Conservation (phyloP, 1,284 basidiomycete species). For the Athelia sp. region DNA sequence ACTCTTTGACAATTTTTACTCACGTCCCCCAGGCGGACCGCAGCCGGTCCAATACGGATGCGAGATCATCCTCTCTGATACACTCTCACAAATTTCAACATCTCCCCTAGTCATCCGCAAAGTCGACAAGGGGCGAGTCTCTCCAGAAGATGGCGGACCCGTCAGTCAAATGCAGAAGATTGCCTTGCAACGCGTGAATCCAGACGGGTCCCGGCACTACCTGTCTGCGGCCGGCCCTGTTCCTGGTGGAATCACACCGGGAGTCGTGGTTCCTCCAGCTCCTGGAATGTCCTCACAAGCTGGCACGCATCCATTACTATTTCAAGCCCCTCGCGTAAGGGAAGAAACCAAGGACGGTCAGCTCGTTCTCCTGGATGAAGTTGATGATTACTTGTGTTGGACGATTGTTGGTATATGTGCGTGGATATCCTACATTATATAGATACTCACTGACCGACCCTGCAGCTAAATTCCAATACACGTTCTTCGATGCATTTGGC, state of each 20-base stretch:
- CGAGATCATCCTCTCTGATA: constrained; percentile 82
- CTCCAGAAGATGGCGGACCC: constrained; percentile 79
- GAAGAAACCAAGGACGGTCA: constrained; percentile 73
- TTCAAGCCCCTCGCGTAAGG: constrained; percentile 67
- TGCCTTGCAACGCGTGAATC: constrained; percentile 79
- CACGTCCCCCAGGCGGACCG: constrained; percentile 53
- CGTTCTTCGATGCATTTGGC: constrained; percentile 88
- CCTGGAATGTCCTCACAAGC: constrained; percentile 68
- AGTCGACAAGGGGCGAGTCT: constrained; percentile 86
- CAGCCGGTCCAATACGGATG: constrained; percentile 90
- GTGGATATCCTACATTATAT: constrained; percentile 25
- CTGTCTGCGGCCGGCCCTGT: constrained; percentile 80
- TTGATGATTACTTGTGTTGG: constrained; percentile 95
- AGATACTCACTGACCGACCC: constrained; percentile 11
- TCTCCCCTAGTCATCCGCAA: constrained; percentile 89
- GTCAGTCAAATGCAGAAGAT: constrained; percentile 97
- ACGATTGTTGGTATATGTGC: constrained; percentile 92
- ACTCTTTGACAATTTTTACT: constrained; percentile 25
- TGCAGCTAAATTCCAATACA: constrained; percentile 86
- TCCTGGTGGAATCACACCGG: constrained; percentile 55
- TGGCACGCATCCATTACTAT: constrained; percentile 76
- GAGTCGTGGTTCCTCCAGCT: constrained; percentile 55
- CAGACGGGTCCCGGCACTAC: constrained; percentile 77
- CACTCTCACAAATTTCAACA: constrained; percentile 78
- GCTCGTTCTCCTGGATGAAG: constrained; percentile 71